These are phyloP conservation scores for Amoeboaphelidium occidentale DNA, from an alignment of 371 early-diverging fungal species.

Conservation along the genomic window DNA sequence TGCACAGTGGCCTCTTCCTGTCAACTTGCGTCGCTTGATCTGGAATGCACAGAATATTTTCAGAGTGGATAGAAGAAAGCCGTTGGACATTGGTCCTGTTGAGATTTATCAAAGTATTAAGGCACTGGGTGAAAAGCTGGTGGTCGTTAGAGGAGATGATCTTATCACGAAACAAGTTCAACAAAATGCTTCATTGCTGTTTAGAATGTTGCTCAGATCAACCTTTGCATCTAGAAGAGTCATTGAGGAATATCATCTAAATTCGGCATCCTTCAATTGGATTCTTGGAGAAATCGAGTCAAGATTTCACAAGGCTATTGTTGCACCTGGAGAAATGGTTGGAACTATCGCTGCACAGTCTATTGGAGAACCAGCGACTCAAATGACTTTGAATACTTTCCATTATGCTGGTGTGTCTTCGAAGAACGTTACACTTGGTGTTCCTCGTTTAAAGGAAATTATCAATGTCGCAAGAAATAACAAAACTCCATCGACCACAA, in stretches of 20 bases:
- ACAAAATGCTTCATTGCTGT: slow-evolving; percentile 66
- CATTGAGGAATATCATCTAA: slow-evolving; percentile 70
- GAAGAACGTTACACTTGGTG: slow-evolving; percentile 95
- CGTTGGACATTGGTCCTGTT: slow-evolving; percentile 65
- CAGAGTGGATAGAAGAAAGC: slow-evolving; percentile 46
- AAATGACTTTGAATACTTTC: slow-evolving; percentile 99
- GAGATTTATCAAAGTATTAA: slow-evolving; percentile 45
- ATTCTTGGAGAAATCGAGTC: slow-evolving; percentile 75
- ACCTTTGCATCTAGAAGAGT: slow-evolving; percentile 59
- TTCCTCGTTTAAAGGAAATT: slow-evolving; percentile 98
- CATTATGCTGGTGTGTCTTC: slow-evolving; percentile 97
- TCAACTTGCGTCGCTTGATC: slow-evolving; percentile 68
- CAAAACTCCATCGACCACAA: slow-evolving; percentile 83
- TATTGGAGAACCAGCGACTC: slow-evolving; percentile 99
- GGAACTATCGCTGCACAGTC: slow-evolving; percentile 98
- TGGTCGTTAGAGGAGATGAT: slow-evolving; percentile 71
- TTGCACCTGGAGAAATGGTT: slow-evolving; percentile 97
- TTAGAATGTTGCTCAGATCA: slow-evolving; percentile 62
- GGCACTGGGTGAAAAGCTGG: slow-evolving; percentile 30
- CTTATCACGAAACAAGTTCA: slow-evolving; percentile 62
- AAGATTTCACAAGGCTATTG: slow-evolving; percentile 67
- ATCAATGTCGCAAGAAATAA: slow-evolving; percentile 96
- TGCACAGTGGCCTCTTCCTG: slow-evolving; percentile 63
- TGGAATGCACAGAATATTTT: slow-evolving; percentile 75
- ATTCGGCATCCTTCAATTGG: slow-evolving; percentile 74